Conservation (phyloP, 768 basidiomycete genomes). For the Kwoniella bestiolae region DNA sequence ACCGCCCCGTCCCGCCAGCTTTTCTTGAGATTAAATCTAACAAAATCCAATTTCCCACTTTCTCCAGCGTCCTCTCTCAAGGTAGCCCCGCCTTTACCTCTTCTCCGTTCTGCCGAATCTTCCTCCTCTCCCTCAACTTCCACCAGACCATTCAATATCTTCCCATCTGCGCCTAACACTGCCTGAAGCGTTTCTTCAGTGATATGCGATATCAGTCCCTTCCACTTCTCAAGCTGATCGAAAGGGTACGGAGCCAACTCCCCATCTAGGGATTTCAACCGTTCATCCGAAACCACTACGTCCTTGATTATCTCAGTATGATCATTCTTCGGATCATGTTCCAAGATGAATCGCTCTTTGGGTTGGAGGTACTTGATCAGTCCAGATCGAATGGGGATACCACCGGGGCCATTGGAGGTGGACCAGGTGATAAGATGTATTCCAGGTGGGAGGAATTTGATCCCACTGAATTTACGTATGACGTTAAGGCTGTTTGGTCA, state of each 20-base stretch:
- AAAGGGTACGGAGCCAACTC: conserved; percentile 59
- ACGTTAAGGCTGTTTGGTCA: conserved; percentile 37
- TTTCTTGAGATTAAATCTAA: conserved; percentile 54
- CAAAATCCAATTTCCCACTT: conserved; percentile 47
- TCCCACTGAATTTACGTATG: conserved; percentile 51
- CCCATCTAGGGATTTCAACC: conserved; percentile 55
- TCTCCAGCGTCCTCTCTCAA: conserved; percentile 10
- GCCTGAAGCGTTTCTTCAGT: conserved; percentile 34
- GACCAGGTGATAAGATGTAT: conserved; percentile 58
- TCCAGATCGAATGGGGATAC: conserved; percentile 52
- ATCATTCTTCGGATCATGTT: conserved; percentile 1
- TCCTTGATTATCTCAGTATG: conserved; percentile 8
- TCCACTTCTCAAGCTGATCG: conserved; percentile 47
- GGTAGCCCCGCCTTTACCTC: conserved; percentile 2
- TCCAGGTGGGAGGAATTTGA: conserved; percentile 59
- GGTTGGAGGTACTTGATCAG: conserved; percentile 41
- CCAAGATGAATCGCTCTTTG: background rate
- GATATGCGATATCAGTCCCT: conserved; percentile 41
- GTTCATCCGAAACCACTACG: conserved; percentile 52
- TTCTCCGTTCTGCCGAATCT: conserved; percentile 18
- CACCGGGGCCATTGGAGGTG: conserved; percentile 31
- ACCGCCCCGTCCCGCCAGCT: conserved; percentile 58
- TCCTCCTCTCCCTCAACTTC: conserved; percentile 48
- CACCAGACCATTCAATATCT: conserved; percentile 51
- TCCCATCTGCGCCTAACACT: conserved; percentile 49